phyloP scores from a whole-genome alignment of 139 green algal genomes.

The Pleodorina starrii region DNA sequence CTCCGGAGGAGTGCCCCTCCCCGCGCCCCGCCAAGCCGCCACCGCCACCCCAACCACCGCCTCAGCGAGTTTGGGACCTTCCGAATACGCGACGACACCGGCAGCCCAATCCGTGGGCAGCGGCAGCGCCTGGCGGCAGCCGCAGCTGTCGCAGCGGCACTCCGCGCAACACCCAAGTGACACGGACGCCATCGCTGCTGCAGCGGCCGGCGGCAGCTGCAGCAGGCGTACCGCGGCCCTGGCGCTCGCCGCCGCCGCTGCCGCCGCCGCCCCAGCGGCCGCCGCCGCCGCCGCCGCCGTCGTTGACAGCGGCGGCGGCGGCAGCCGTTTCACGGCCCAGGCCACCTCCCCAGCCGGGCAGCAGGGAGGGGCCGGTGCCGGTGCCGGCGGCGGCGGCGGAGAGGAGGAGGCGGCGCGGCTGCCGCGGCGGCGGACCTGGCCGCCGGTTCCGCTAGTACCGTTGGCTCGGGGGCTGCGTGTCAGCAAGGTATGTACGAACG shows the following conservation, averaged over 20 bases:
- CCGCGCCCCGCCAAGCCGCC: too few relatives aligned
- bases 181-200: too few relatives aligned
- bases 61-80: too few relatives aligned
- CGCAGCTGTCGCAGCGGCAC: neutral
- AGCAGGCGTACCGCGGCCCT: neutral
- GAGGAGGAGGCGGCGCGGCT: neutral
- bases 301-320: neutral
- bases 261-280: neutral
- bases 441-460: neutral
- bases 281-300: neutral
- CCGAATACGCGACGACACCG: too few relatives aligned
- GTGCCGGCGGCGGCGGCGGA: neutral
- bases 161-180: too few relatives aligned
- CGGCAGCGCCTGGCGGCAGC: too few relatives aligned
- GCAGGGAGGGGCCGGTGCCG: neutral
- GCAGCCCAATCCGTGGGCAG: too few relatives aligned
- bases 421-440: neutral
- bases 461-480: slow-evolving; percentile 5
- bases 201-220: too few relatives aligned
- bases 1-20: too few relatives aligned
- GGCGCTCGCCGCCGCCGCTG: neutral
- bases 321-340: neutral
- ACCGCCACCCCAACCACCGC: too few relatives aligned
- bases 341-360: slow-evolving; percentile 6
- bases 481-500: slow-evolving; percentile 27